Conservation (phyloP, 2,329 filamentous ascomycete genomes). For the Colletotrichum zoysiae region DNA sequence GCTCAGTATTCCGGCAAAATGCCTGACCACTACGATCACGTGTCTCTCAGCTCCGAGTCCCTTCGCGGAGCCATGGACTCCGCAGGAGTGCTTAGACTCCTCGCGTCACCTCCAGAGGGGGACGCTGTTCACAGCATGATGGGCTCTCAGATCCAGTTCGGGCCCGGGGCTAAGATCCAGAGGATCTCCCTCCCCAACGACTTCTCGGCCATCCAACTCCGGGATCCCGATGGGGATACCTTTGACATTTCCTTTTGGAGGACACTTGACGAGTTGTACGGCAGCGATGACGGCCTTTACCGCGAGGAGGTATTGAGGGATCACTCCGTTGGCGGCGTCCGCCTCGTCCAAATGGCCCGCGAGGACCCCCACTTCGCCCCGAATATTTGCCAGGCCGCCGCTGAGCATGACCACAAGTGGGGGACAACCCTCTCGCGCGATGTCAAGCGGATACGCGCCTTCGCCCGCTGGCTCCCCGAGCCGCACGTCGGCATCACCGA, state of each 20-base stretch:
- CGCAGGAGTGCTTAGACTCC: not conserved
- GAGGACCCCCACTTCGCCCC: not conserved
- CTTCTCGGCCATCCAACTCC: not conserved
- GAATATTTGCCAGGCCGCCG: not conserved
- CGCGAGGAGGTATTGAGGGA: no score
- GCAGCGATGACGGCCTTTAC: not conserved
- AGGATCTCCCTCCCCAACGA: not conserved
- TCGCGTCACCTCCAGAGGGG: not conserved
- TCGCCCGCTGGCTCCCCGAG: not conserved
- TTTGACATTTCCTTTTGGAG: not conserved
- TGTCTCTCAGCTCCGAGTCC: not conserved
- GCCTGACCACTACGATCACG: not conserved
- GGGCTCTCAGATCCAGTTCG: not conserved
- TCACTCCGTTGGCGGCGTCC: not conserved
- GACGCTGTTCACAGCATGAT: not conserved
- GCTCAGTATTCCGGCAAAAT: not conserved
- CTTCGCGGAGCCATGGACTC: fast-evolving
- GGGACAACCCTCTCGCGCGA: not conserved
- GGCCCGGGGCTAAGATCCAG: not conserved
- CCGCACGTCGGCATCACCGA: not conserved
- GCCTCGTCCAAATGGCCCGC: not conserved
- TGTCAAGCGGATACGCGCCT: not conserved
- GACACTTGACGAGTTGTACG: not conserved
- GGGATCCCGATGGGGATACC: no score
- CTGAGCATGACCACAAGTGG: fast-evolving